Conservation (phyloP, 495 filamentous ascomycete species). For the Aspergillus kassunensis region DNA sequence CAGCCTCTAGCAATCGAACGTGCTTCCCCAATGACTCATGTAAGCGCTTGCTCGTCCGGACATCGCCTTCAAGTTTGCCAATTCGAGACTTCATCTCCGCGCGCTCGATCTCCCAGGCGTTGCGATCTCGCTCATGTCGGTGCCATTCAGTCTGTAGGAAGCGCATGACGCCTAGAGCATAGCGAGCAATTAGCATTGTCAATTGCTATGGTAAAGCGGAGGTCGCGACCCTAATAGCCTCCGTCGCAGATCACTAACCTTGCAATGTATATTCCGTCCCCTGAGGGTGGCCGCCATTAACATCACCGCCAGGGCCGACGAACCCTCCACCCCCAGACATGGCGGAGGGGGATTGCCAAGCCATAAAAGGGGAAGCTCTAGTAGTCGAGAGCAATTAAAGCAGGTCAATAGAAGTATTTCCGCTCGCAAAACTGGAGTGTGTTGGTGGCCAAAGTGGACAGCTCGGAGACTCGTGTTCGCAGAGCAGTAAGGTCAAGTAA, state of each 20-base stretch:
- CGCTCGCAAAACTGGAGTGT: constrained; percentile 4
- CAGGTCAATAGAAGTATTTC: background rate
- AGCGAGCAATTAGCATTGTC: constrained; percentile 9
- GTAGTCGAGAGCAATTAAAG: background rate
- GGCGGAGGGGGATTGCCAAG: constrained; percentile 59
- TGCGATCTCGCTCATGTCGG: constrained; percentile 93
- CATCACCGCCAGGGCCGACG: constrained; percentile 50
- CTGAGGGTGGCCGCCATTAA: constrained; percentile 59
- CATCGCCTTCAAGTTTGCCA: constrained; percentile 88
- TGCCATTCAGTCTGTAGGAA: constrained; percentile 99
- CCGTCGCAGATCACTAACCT: constrained; percentile 52
- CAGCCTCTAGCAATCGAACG: constrained; percentile 83
- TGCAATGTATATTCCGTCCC: constrained; percentile 98
- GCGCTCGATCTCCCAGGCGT: constrained; percentile 97
- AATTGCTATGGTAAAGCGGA: background rate
- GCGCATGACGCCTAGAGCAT: constrained; percentile 84
- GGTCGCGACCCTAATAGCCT: background rate
- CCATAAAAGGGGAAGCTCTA: constrained; percentile 37
- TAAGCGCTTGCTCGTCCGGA: constrained; percentile 75
- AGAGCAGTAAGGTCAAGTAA: constrained; percentile 9
- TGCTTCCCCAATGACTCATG: constrained; percentile 87
- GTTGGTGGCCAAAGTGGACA: background rate
- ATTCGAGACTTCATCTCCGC: constrained; percentile 99
- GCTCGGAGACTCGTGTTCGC: constrained; percentile 11
- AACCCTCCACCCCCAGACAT: constrained; percentile 64